Evolutionary conservation across 2,329 filamentous ascomycete species (phyloP).

Genomic region (Ceratocystis cubensis): DNA sequence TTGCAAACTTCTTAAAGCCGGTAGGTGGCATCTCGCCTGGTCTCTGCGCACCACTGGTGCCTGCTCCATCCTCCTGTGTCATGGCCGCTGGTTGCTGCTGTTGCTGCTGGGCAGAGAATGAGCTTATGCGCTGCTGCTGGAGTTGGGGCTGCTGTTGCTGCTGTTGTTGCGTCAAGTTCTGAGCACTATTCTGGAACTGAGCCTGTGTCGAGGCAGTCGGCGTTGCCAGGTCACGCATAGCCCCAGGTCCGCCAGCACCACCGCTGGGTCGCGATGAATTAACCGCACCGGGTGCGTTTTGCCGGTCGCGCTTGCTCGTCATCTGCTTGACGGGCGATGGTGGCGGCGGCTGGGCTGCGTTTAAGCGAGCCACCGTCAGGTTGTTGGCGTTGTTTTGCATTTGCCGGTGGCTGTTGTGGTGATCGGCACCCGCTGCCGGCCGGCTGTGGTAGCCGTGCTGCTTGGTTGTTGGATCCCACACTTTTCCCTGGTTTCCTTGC

Average conservation of each 20-base stretch:
- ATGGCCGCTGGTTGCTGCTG: slow-evolving; percentile 43
- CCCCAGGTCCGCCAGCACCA: slow-evolving; percentile 44
- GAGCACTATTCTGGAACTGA: slow-evolving; percentile 91
- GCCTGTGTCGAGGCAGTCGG: slow-evolving; percentile 86
- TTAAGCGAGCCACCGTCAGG: slow-evolving; percentile 79
- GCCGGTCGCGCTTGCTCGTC: slow-evolving; percentile 61
- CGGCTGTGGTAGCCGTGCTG: slow-evolving; percentile 39
- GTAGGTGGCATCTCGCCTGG: slow-evolving; percentile 37
- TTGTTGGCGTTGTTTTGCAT: slow-evolving; percentile 54
- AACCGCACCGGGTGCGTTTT: slow-evolving; percentile 63
- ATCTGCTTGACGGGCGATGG: slow-evolving; percentile 73
- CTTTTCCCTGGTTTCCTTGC: slow-evolving; percentile 64
- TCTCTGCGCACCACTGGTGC: slow-evolving; percentile 5
- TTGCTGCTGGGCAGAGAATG: slow-evolving; percentile 38
- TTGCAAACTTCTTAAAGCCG: slow-evolving; percentile 85
- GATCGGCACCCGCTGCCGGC: slow-evolving; percentile 23
- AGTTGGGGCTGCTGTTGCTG: slow-evolving; percentile 33
- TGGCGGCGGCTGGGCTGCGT: slow-evolving; percentile 81
- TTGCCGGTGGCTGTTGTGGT: slow-evolving; percentile 69
- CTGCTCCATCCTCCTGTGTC: slow-evolving; percentile 44
- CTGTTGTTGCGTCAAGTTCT: slow-evolving; percentile 60
- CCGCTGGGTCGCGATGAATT: slow-evolving; percentile 48
- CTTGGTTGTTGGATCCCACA: slow-evolving; percentile 66
- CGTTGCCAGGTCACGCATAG: slow-evolving; percentile 61
- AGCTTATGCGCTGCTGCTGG: slow-evolving; percentile 46